Base-by-base conservation (phyloP, 305 asterid genomes). In the Petunia hybrid region DNA sequence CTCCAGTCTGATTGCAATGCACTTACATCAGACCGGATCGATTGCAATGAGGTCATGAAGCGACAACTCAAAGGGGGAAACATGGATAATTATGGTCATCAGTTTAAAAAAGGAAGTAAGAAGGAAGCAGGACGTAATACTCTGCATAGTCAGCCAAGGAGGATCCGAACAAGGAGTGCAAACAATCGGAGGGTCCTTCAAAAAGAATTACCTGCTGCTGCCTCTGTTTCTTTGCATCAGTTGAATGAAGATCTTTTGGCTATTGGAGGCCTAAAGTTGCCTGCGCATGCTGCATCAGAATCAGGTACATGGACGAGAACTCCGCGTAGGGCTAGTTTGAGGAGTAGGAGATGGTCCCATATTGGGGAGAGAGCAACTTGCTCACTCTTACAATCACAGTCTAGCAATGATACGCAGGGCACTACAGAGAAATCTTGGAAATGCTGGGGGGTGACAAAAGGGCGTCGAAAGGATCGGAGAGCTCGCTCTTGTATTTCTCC, bases 391-490 rank as follows among this genome's bases (percentile, higher is more conserved):
- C 69, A 65, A 56, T 76, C 80, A 82, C 81, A 65, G 41, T 10
- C 71, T 38, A 3, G 8, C n/a, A 67, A 63, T 41, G 67, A 48
- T 16, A 80, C 74, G 75, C 83, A 77, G n/a, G 59, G 65, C 60
- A 51, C 39, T 61, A 4, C 68, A 35, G 70, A 77, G 7, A 61
- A 40, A 60, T 39, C 43, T 78, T 69, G 42, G 12, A 39, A 62
- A 60, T 82, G 67, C 45, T 86, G 89, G 89, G 85, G 89, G 57
- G 46, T 56, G 62, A 84, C 57, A 68, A 76, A 57, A 42, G 81
- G 77, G 53, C 68, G 85, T 14, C 85, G 82, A 64, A 81, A 81
- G 68, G 73, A 61, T 38, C 81, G 81, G 56, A 80, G 81, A 8
- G 85, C 63, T 75, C 68, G 74, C 43, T 39, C 2, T n/a, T n/a